Conservation (phyloP, 768 basidiomycete species). For the Amanita molliuscula region DNA sequence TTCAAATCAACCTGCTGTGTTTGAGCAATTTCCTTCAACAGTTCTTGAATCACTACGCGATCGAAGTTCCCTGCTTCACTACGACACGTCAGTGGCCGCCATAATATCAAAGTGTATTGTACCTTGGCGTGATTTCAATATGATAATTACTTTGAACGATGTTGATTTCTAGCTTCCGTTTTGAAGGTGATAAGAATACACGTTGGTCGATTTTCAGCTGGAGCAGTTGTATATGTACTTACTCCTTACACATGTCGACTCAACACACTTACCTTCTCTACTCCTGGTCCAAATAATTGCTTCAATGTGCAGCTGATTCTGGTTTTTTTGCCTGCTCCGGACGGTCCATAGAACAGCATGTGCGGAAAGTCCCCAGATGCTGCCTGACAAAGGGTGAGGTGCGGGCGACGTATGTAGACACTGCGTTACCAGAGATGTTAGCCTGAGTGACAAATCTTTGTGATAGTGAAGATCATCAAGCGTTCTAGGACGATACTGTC, state of each 20-base stretch:
- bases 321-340: conserved; percentile 97
- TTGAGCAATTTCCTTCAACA: conserved; percentile 96
- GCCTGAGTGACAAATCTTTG: conserved; percentile 61
- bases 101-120: conserved; percentile 8
- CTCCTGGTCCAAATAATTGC: conserved; percentile 84
- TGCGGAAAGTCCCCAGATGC: conserved; percentile 93
- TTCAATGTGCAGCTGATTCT: conserved; percentile 82
- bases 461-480: conserved; percentile 90
- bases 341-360: conserved; percentile 94
- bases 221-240: not conserved
- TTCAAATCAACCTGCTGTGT: conserved; percentile 96
- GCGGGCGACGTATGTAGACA: not conserved
- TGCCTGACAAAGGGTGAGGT: conserved; percentile 38
- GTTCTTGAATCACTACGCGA: conserved; percentile 89
- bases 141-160: conserved; percentile 97
- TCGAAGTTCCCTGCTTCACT: conserved; percentile 97
- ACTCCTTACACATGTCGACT: not conserved
- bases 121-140: conserved; percentile 97
- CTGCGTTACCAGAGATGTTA: conserved; percentile 62
- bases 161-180: conserved; percentile 91
- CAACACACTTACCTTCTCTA: conserved; percentile 66
- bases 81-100: conserved; percentile 2
- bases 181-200: conserved; percentile 88
- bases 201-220: conserved; percentile 98
- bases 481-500: conserved; percentile 76